Evolutionary conservation across 208 protist species (phyloP), one percentile per base, ranked within the genome.

Genomic region (Strigomonas culicis): DNA sequence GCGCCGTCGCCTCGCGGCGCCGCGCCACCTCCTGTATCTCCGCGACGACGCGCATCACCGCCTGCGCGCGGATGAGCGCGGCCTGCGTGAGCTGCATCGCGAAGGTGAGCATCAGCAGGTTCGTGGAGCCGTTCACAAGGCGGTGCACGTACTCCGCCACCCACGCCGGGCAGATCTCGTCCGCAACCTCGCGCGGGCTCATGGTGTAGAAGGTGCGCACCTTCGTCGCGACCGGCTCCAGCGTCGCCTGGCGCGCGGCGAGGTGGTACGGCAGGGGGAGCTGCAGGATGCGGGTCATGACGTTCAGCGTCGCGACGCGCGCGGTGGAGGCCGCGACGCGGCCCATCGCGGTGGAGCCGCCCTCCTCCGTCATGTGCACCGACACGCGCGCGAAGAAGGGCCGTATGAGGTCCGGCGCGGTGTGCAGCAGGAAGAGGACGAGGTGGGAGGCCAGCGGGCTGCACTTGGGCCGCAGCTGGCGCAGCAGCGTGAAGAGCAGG

Each of bases 191-290:
- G 59, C 79, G 72, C 7, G 86, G 69, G 44, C 72, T 89, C 79
- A 96, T 77, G 2, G 66, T 66, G 78, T 89, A 96, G 66, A 96
- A 96, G 13, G 72, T 91, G 15, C 63, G 68, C 4, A 82, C 77
- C 43, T 80, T 84, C 30, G 79, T 76, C 11, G 85, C 63, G 27
- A 85, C 68, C 1, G 77, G 47, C 66, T 87, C 72, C 30, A 96
- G 74, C 52, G 47, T 81, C 47, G 77, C 82, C 56, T 77, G 79
- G 4, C 52, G 68, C 10, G 81, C 65, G 0, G 79, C 53, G 4
- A 96, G 63, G 68, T 96, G 86, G 59, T 92, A 94, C 13, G 90
- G 90, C 43, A 96, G 75, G 3, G 90, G 90, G n/a, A 77, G 70
- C 11, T 88, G 63, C 47, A 92, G 78, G 31, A 85, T 72, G 31